Evolutionary conservation across 2,329 filamentous ascomycete species (phyloP), one percentile per base, ranked within the genome.

Genomic region (Lecanicillium sp.): DNA sequence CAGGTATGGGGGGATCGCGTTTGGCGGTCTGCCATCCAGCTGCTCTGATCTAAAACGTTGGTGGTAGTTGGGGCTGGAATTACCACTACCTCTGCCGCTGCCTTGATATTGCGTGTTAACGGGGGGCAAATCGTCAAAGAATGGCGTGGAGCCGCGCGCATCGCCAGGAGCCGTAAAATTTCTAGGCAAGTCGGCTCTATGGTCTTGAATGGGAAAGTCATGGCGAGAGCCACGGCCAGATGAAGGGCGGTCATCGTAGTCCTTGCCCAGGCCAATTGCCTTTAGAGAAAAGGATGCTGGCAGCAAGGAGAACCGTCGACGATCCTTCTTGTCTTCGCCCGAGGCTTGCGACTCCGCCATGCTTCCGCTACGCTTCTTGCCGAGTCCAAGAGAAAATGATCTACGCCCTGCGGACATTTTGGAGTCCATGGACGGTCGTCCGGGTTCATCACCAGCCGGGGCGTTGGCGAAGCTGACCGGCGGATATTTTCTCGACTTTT

Each of bases 381-480:
- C 76, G 14, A 84, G 68, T 2, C 76, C 78, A 33, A 84, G 64
- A 2, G 81, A 81, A 54, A 85, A 82, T 0, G 83, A 87, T 33
- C 81, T 76, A 17, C 83, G 75, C 22, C 41, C 37, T 5, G 22
- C 22, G 3, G 77, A 78, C 14, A 63, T 64, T 45, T 68, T 68
- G 3, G 82, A 88, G 48, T 89, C 85, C 52, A 85, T 76, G 1
- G 84, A 89, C 29, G 70, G 67, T 34, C 83, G 70, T 1, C 50
- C 51, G 11, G 70, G 60, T 37, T 73, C 68, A 29, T 78, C 75
- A 25, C 68, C 70, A 34, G 76, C 67, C 59, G 83, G 76, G 2
- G 78, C 69, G 45, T 83, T 82, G 45, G 83, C 77, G 87, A 95
- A 94, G 65, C 88, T 95, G 34, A 90, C 84, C 4, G 90, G 90